Percentiles rank a stretch among this genome's conserved stretches.
These are phyloP conservation scores for Salvia sclarea DNA, from an alignment of 305 asterid genomes.

Conservation along the genomic window DNA sequence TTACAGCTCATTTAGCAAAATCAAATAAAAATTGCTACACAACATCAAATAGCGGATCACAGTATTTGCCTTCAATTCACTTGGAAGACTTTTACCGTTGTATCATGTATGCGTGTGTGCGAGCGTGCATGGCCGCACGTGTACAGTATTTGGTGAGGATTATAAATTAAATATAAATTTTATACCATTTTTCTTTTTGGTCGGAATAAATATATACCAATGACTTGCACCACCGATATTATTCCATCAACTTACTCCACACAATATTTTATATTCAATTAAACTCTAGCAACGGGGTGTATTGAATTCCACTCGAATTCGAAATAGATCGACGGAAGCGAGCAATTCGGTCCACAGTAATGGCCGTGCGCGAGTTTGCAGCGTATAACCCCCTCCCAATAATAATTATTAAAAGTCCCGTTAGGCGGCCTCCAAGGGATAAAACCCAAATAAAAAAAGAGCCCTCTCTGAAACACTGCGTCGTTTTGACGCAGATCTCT, in stretches of 20 bases:
- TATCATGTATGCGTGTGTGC: too few relatives aligned
- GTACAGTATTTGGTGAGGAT: neutral
- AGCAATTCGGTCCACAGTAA: neutral
- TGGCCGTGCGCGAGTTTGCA: neutral
- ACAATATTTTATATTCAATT: too few relatives aligned
- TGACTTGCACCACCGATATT: neutral
- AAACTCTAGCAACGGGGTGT: too few relatives aligned
- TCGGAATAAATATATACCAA: neutral
- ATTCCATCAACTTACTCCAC: neutral
- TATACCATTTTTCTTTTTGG: neutral
- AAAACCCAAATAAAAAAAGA: neutral
- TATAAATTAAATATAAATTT: neutral
- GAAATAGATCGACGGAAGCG: too few relatives aligned
- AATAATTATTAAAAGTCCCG: neutral
- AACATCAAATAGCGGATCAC: neutral
- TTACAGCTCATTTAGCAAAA: neutral
- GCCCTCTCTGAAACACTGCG: slow-evolving; percentile 29
- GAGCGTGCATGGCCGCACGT: too few relatives aligned
- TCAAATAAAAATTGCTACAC: neutral
- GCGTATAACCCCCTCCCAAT: neutral
- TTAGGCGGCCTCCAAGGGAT: slow-evolving; percentile 2
- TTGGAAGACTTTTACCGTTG: too few relatives aligned
- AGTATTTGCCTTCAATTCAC: too few relatives aligned
- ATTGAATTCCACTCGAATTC: too few relatives aligned
- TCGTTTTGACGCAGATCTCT: slow-evolving; percentile 40